Percentiles rank a stretch among this genome's conserved stretches.
phyloP scores from a whole-genome alignment of 2,329 filamentous ascomycete genomes.

The Microascus cirrosus region DNA sequence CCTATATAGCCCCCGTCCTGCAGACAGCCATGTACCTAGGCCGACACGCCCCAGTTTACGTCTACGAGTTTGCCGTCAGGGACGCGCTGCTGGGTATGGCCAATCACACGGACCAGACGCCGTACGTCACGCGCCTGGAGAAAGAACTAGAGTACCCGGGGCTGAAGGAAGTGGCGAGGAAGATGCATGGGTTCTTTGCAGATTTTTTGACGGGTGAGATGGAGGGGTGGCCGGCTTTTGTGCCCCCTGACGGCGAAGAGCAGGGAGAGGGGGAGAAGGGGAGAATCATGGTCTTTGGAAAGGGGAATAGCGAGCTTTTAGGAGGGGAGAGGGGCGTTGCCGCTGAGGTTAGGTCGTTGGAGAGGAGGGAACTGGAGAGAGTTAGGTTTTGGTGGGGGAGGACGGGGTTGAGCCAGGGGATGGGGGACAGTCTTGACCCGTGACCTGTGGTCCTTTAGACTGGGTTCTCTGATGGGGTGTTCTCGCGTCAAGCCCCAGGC shows the following conservation, averaged over 20 bases:
- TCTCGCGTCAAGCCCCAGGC: too few relatives aligned
- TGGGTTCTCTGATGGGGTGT: too few relatives aligned
- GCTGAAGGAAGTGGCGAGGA: conserved; percentile 21
- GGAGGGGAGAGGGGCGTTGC: conserved; percentile 26
- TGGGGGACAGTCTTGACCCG: conserved; percentile 12
- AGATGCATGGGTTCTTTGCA: conserved; percentile 32
- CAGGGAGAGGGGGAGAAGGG: conserved; percentile 14
- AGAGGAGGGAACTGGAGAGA: conserved; percentile 30
- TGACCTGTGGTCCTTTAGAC: background rate
- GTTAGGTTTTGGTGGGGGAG: conserved; percentile 52
- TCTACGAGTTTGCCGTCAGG: conserved; percentile 50
- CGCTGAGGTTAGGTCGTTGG: conserved; percentile 29
- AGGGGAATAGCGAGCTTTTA: conserved; percentile 45
- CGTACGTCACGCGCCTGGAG: conserved; percentile 27
- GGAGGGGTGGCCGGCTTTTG: conserved; percentile 28
- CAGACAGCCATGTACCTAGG: conserved; percentile 35
- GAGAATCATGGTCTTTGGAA: conserved; percentile 42
- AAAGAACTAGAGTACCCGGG: conserved; percentile 21
- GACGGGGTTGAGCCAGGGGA: conserved; percentile 33
- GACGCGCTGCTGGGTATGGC: conserved; percentile 22
- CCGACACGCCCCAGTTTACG: conserved; percentile 22
- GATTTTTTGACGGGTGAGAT: conserved; percentile 13
- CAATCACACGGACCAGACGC: conserved; percentile 35
- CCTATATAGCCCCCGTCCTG: conserved; percentile 52
- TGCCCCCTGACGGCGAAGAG: conserved; percentile 21